A percentile compares a stretch with the other conserved stretches of the same genome.
phyloP scores from a whole-genome alignment of 73 alveolate genomes.

The Urostyla sp. region DNA sequence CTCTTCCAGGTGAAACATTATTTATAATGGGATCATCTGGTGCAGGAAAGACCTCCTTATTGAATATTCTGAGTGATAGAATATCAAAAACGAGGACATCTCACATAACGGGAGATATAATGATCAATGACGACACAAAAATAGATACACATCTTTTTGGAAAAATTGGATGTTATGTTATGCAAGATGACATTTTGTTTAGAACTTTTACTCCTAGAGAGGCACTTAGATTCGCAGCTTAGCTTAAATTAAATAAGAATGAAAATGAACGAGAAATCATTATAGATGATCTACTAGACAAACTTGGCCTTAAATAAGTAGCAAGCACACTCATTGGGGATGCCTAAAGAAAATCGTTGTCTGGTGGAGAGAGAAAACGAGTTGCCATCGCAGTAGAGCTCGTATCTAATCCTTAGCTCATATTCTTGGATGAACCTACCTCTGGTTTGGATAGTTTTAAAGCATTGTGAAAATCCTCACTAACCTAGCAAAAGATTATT shows the following conservation, averaged over 20 bases:
- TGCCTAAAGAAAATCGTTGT: neutral
- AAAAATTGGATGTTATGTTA: slow-evolving; percentile 55
- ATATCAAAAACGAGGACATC: neutral
- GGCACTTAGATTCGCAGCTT: slow-evolving; percentile 69
- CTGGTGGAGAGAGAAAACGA: slow-evolving; percentile 62
- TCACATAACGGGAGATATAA: neutral
- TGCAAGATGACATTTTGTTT: slow-evolving; percentile 77
- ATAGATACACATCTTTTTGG: slow-evolving; percentile 6
- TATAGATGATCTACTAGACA: slow-evolving; percentile 49
- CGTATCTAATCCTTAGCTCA: slow-evolving; percentile 40
- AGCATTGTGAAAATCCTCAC: neutral
- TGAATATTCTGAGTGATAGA: slow-evolving; percentile 48
- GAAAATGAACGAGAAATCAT: slow-evolving; percentile 9
- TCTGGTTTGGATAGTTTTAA: slow-evolving; percentile 53
- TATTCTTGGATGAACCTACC: slow-evolving; percentile 61
- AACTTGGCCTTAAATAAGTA: slow-evolving; percentile 38
- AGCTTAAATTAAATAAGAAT: slow-evolving; percentile 4
- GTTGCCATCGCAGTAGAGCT: slow-evolving; percentile 57
- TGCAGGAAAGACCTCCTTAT: slow-evolving; percentile 64
- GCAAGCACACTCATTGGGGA: slow-evolving; percentile 43
- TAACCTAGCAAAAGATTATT: slow-evolving; percentile 19
- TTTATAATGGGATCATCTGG: slow-evolving; percentile 69
- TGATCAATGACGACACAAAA: slow-evolving; percentile 12
- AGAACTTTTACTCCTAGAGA: slow-evolving; percentile 70
- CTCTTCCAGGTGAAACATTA: slow-evolving; percentile 46